Evolutionary conservation across 2,329 filamentous ascomycete species (phyloP), one percentile per base, ranked within the genome.

Genomic region (Trichoderma sp.): DNA sequence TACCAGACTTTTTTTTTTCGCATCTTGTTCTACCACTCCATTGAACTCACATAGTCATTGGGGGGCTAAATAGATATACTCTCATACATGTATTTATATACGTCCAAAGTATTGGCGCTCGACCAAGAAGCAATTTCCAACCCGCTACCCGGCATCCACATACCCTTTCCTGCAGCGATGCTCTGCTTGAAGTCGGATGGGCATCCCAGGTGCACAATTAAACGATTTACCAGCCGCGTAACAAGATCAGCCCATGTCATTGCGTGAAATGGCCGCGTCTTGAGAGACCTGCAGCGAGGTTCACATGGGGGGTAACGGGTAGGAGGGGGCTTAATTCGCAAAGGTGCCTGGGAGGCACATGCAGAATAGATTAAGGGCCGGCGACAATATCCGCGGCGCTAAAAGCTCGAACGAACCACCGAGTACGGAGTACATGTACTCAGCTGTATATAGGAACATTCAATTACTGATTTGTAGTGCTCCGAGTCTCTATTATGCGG

Each of bases 211-310:
- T 21, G 39, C 39, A n/a, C 18, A 51, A 51, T 51, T 51, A 51
- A 51, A 51, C 8, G 43, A 51, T 1, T 51, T 51, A 9, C n/a
- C 47, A 53, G 47, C 47, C 47, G n/a, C 21, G 47, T 32, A 28
- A n/a, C 24, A 6, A 36, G 34, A 6, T 36, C 24, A 43, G 36
- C 8, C 60, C 60, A 43, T 43, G 34, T 28, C 60, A 63, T n/a
- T 24, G 34, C 60, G 60, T 63, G 60, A 63, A 63, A 63, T 63
- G 60, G 60, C 60, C 34, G 60, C 60, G 24, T 63, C 34, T 63
- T 8, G 60, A 63, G 34, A 18, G 60, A 11, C 60, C 60, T 63
- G 32, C 60, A 63, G 60, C 32, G 36, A n/a, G 24, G 21, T 36
- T 26, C 34, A 63, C 21, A 53, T 53, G 60, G 34, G 60, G 60